These are phyloP conservation scores for Angomonas desouzai DNA, from an alignment of 208 protist species.

Conservation along the genomic window DNA sequence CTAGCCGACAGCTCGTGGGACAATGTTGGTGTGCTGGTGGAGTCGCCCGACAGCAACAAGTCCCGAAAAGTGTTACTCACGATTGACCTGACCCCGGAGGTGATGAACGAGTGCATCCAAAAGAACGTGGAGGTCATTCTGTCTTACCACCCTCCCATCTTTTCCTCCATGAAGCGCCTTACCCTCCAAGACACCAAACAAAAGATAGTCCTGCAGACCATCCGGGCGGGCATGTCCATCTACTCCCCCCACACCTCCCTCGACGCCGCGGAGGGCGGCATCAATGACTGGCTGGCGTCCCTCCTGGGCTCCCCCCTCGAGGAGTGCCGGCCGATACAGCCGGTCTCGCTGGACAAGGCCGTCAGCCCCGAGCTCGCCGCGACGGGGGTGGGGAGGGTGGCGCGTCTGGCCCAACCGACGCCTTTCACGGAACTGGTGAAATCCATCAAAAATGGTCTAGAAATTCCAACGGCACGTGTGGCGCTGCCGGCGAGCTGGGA, in stretches of 20 bases:
- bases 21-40: conserved; percentile 92
- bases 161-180: conserved; percentile 80
- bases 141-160: conserved; percentile 91
- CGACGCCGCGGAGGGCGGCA: conserved; percentile 72
- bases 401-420: conserved; percentile 34
- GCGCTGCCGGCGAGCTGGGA: conserved; percentile 54
- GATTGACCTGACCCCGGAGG: conserved; percentile 87
- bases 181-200: conserved; percentile 64
- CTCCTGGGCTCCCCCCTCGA: conserved; percentile 28
- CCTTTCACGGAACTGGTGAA: conserved; percentile 44
- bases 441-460: conserved; percentile 55
- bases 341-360: conserved; percentile 28
- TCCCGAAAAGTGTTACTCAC: conserved; percentile 74
- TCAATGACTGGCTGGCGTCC: conserved; percentile 92
- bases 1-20: conserved; percentile 92
- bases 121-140: conserved; percentile 74
- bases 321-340: conserved; percentile 34
- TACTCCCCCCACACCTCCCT: conserved; percentile 92
- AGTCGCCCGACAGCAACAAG: conserved; percentile 55
- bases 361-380: conserved; percentile 14
- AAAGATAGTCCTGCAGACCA: conserved; percentile 55
- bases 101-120: conserved; percentile 83
- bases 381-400: conserved; percentile 63
- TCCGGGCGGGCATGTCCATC: conserved; percentile 79
- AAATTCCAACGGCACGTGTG: conserved; percentile 57